Evolutionary conservation across 202 grass and related monocot species (phyloP).

Genomic region (Saccharum hybrid): DNA sequence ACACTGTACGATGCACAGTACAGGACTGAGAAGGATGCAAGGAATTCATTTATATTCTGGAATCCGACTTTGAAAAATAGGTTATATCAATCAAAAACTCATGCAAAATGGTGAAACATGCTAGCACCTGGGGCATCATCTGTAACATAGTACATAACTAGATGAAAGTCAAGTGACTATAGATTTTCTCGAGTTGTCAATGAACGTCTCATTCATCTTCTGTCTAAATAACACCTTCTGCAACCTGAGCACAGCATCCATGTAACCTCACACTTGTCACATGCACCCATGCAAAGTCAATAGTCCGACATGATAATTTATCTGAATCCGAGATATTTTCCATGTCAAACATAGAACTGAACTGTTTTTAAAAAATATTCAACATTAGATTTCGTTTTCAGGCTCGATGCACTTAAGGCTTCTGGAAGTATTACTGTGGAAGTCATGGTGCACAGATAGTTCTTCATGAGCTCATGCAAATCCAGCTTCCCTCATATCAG

Average conservation of each 20-base stretch:
- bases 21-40: neutral
- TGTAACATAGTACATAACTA: constrained; percentile 24
- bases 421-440: neutral
- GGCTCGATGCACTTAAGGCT: neutral
- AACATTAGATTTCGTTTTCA: neutral
- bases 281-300: neutral
- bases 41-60: neutral
- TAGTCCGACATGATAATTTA: constrained; percentile 18
- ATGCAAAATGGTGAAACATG: neutral
- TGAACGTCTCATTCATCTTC: neutral
- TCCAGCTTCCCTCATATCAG: constrained; percentile 54
- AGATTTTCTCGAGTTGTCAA: neutral
- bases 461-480: constrained; percentile 46
- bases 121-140: neutral
- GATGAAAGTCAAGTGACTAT: constrained; percentile 33
- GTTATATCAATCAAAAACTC: neutral
- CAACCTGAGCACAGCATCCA: neutral
- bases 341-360: neutral
- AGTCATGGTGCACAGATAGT: neutral
- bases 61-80: neutral
- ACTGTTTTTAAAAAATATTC: neutral
- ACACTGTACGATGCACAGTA: neutral
- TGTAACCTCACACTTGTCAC: neutral
- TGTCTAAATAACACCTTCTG: constrained; percentile 9
- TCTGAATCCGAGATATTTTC: neutral